Base-by-base conservation (phyloP, 495 filamentous ascomycete genomes). In the Trichoderma reesei region DNA sequence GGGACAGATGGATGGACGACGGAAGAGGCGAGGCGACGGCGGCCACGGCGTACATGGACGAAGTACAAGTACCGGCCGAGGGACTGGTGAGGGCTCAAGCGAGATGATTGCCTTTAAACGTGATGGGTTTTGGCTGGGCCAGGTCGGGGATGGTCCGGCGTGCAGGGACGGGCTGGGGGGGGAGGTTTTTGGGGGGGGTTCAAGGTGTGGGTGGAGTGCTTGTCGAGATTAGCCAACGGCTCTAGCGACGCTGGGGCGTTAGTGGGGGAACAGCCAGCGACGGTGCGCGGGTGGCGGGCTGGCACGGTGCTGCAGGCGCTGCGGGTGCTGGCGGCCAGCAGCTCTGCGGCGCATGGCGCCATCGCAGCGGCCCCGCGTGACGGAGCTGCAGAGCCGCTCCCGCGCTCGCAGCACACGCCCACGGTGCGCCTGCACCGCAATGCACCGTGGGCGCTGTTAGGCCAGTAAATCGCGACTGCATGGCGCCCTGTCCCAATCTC, bases 51-150 rank as follows among this genome's bases (percentile, higher is more conserved):
- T n/a, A n/a, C n/a, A n/a, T n/a, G n/a, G n/a, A n/a, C n/a, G n/a
- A n/a, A n/a, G n/a, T n/a, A n/a, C n/a, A n/a, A n/a, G n/a, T 56
- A 56, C 51, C 51, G 51, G 67, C 51, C 51, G 51, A 56, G 34
- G 51, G 34, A 56, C n/a, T n/a, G n/a, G 13, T 72, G 73, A 70
- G 72, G 72, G 73, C 74, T 69, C 72, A 78, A 79, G 76, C 77
- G 77, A 79, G 70, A 79, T 78, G 75, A 78, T 79, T 76, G 72
- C 74, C 51, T 72, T 68, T 66, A 72, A 71, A 72, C 70, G 74
- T 74, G 70, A 72, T 76, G 71, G 72, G n/a, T n/a, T 56, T 56
- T 56, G 51, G 51, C 51, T 56, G 65, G 72, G 67, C 69, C 67
- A 65, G 64, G 73, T 72, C 73, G 74, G 70, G 72, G 71, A 73